Percentiles rank a stretch among this genome's conserved stretches.
These are phyloP conservation scores for Ceratocystis diversiconidia DNA, from an alignment of 2,329 filamentous ascomycete genomes.

Conservation along the genomic window DNA sequence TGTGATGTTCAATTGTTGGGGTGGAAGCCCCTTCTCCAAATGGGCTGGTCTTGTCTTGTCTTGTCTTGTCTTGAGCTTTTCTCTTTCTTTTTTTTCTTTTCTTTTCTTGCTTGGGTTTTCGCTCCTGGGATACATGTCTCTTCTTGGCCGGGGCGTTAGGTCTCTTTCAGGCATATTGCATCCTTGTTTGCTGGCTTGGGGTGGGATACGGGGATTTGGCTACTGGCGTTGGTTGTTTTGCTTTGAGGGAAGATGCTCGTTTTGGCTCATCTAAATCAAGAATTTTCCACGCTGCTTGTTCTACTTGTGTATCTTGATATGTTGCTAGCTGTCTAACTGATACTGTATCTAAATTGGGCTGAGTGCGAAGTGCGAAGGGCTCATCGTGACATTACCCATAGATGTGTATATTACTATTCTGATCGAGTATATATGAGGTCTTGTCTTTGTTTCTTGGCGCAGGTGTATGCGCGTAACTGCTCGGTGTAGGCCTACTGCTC, in stretches of 20 bases:
- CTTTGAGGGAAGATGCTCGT: background rate
- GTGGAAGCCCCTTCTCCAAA: too few relatives aligned
- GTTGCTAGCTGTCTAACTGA: too few relatives aligned
- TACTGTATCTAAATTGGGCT: too few relatives aligned
- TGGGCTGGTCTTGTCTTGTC: too few relatives aligned
- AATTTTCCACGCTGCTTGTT: too few relatives aligned
- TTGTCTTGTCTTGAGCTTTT: background rate
- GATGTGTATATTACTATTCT: too few relatives aligned
- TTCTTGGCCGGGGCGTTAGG: background rate
- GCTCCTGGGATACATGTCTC: background rate
- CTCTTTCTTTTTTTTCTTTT: background rate
- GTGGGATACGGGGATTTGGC: slow-evolving; percentile 9
- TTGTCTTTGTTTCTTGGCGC: too few relatives aligned
- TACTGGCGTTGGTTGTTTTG: slow-evolving; percentile 2
- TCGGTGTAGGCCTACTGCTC: slow-evolving; percentile 26
- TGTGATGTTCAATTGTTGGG: background rate
- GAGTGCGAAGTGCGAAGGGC: too few relatives aligned
- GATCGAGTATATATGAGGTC: too few relatives aligned
- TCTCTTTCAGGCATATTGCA: background rate
- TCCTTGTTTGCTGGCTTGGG: background rate
- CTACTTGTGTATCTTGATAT: too few relatives aligned
- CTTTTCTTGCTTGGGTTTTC: background rate
- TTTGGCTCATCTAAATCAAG: background rate
- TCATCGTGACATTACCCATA: too few relatives aligned
- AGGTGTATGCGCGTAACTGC: too few relatives aligned